Base-by-base conservation (phyloP, 305 asterid species). In the Fraxinus platypoda region DNA sequence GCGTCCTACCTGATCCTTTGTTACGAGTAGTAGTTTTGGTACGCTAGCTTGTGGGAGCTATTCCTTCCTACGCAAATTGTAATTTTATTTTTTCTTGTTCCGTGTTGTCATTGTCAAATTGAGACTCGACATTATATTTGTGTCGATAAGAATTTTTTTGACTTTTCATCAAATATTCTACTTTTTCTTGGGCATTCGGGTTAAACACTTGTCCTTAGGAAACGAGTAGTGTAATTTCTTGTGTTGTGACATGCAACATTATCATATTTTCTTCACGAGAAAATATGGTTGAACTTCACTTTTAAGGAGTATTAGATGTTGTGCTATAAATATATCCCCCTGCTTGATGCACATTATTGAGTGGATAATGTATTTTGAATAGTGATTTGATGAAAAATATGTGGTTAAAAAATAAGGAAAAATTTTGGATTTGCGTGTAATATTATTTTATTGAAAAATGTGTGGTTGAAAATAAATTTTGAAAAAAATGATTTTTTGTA, bases 1-100 rank as follows among this genome's bases (percentile, higher is more conserved):
- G 68, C 95, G 92, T 57, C 74, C 91, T 26, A 26, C 1, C 28
- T 5, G 62, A 52, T 17, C 62, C 62, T 17, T 52, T 52, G 21
- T 15, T 52, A 52, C 8, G 62, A 17, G 8, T 1, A 17, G 23
- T 52, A 52, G 62, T 17, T 52, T 17, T 52, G 62, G 62, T 25
- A 54, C n/a, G 25, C 64, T 54, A 6, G 25, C 25, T 54, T 17
- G 64, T n/a, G 8, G 25, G 25, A 54, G 25, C 9, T n/a, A 54
- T 17, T 54, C 64, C 11, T 54, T 54, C 25, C 64, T 5, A 54
- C 0, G 21, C 9, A 54, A 54, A n/a, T 54, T 0, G 8, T n/a
- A 5, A 17, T 54, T 54, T 54, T 52, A 17, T 1, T 52, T 54
- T n/a, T 54, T 54, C 25, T 54, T 52, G 21, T 52, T n/a, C 0